phyloP scores from a whole-genome alignment of 2,329 filamentous ascomycete genomes.

The Volutella citrinella region DNA sequence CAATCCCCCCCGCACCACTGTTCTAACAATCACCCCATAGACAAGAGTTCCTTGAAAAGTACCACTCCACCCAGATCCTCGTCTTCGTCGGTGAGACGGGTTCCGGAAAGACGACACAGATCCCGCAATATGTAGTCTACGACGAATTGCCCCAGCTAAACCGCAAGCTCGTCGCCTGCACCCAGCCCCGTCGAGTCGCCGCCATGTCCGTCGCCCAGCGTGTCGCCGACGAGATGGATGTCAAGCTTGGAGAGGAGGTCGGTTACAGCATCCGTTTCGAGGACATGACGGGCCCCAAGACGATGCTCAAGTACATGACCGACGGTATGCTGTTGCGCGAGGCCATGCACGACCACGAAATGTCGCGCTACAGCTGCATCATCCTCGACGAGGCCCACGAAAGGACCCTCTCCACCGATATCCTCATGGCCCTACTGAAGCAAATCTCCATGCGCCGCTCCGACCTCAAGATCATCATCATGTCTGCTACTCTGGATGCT shows the following conservation, averaged over 20 bases:
- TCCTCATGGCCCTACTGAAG: constrained; percentile 94
- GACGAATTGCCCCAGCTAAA: constrained; percentile 88
- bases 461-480: constrained; percentile 97
- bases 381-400: constrained; percentile 99
- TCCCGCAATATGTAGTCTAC: constrained; percentile 96
- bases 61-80: constrained; percentile 91
- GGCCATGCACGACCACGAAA: constrained; percentile 91
- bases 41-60: constrained; percentile 89
- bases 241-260: constrained; percentile 87
- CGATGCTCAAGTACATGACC: constrained; percentile 98
- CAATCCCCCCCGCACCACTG: too few relatives aligned
- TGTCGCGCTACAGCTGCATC: constrained; percentile 92
- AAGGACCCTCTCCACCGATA: constrained; percentile 93
- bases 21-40: too few relatives aligned
- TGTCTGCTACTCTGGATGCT: constrained; percentile 95
- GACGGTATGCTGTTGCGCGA: constrained; percentile 97
- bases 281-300: constrained; percentile 84
- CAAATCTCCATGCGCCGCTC: constrained; percentile 77
- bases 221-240: constrained; percentile 96
- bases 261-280: constrained; percentile 99
- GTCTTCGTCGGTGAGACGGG: constrained; percentile 99
- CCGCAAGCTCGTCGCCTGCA: constrained; percentile 92
- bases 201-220: constrained; percentile 98
- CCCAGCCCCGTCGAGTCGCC: constrained; percentile 93
- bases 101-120: constrained; percentile 99